Conservation (phyloP, 2,329 filamentous ascomycete genomes). For the Trichophaea hybrida region DNA sequence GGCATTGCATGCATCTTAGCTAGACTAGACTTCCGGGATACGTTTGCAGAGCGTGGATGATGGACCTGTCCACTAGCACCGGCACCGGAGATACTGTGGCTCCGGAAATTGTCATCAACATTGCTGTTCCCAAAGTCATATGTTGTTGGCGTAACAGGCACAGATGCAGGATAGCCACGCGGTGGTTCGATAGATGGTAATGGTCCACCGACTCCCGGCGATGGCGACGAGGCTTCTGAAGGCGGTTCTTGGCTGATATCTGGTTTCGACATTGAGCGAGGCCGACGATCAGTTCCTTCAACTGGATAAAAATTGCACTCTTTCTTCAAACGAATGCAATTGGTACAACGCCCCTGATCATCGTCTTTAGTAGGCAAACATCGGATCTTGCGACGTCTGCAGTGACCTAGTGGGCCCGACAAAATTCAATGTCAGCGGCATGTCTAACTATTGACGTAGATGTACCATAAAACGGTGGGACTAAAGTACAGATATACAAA, state of each 20-base stretch:
- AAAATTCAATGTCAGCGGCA: slow-evolving; percentile 17
- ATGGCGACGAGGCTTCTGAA: slow-evolving; percentile 26
- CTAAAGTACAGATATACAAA: not conserved
- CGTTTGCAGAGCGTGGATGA: slow-evolving; percentile 23
- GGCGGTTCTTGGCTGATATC: slow-evolving; percentile 26
- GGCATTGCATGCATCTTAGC: slow-evolving; percentile 22
- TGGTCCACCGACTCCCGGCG: slow-evolving; percentile 7
- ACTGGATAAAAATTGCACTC: slow-evolving; percentile 88
- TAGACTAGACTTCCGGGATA: slow-evolving; percentile 25
- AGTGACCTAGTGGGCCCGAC: slow-evolving; percentile 51
- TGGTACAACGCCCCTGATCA: slow-evolving; percentile 62
- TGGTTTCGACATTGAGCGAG: slow-evolving; percentile 26
- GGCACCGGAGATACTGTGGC: slow-evolving; percentile 19
- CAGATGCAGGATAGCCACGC: slow-evolving; percentile 23
- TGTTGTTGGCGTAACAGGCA: slow-evolving; percentile 26
- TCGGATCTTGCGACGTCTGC: slow-evolving; percentile 81
- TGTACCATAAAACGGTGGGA: not conserved
- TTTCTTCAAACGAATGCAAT: slow-evolving; percentile 88
- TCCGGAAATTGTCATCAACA: slow-evolving; percentile 23
- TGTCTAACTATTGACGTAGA: slow-evolving; percentile 12
- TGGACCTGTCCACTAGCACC: slow-evolving; percentile 19
- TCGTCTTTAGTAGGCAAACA: slow-evolving; percentile 67
- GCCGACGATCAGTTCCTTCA: slow-evolving; percentile 37
- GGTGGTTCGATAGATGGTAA: not conserved
- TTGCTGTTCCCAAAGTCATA: slow-evolving; percentile 20